A percentile compares a stretch with the other conserved stretches of the same genome.
These are phyloP conservation scores for Dalechampia spathulata DNA, from an alignment of 441 rosid genomes.

Conservation along the genomic window DNA sequence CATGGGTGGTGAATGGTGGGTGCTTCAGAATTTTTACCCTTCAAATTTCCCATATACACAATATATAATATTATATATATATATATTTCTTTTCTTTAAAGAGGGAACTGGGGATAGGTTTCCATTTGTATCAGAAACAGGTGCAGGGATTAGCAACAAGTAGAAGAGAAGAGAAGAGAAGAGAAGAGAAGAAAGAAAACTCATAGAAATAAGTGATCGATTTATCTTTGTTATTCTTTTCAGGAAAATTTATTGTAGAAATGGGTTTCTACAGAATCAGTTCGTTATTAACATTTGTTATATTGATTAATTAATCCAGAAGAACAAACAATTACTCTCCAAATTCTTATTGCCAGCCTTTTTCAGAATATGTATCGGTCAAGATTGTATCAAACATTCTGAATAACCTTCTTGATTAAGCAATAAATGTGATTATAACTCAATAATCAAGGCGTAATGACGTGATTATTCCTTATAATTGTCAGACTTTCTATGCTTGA, in stretches of 20 bases:
- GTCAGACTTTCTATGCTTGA: too few relatives aligned
- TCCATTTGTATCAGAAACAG: slow-evolving; percentile 34
- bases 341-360: too few relatives aligned
- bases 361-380: too few relatives aligned
- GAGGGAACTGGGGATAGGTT: slow-evolving; percentile 28
- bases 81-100: slow-evolving; percentile 14
- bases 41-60: too few relatives aligned
- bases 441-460: too few relatives aligned
- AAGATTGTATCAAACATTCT: too few relatives aligned
- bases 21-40: slow-evolving; percentile 24
- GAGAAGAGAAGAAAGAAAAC: slow-evolving; percentile 38
- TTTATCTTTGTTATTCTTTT: slow-evolving; percentile 32
- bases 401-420: too few relatives aligned
- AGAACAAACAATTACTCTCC: background rate
- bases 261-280: slow-evolving; percentile 21
- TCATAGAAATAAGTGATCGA: too few relatives aligned
- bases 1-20: slow-evolving; percentile 19
- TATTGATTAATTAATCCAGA: slow-evolving; percentile 46
- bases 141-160: slow-evolving; percentile 30
- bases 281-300: slow-evolving; percentile 34
- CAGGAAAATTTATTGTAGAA: slow-evolving; percentile 27
- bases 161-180: slow-evolving; percentile 31
- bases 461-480: too few relatives aligned
- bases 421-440: too few relatives aligned
- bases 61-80: too few relatives aligned